Conservation (phyloP, 805 yeast species). For the Blastobotrys parvus region DNA sequence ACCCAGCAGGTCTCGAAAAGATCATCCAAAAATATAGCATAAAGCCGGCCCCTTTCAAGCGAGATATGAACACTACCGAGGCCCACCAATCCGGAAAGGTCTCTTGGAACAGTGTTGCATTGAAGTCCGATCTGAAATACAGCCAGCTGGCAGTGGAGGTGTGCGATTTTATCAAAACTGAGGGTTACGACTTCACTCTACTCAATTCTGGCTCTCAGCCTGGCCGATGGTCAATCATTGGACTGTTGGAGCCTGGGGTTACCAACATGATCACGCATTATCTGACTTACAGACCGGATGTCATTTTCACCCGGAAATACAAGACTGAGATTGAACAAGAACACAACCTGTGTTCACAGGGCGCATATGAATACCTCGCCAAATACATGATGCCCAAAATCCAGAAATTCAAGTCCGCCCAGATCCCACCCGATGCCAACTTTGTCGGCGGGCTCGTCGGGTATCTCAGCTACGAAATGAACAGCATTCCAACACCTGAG, state of each 20-base stretch:
- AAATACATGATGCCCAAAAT: slow-evolving; percentile 35
- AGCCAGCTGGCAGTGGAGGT: slow-evolving; percentile 5
- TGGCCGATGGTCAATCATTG: slow-evolving; percentile 84
- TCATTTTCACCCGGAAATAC: slow-evolving; percentile 13
- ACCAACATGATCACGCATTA: slow-evolving; percentile 16
- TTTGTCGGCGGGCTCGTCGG: slow-evolving; percentile 93
- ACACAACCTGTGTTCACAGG: slow-evolving; percentile 2
- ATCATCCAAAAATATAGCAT: slow-evolving; percentile 11
- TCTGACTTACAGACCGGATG: slow-evolving; percentile 9
- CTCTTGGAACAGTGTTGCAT: too few relatives aligned
- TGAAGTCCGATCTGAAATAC: not conserved
- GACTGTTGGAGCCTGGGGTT: slow-evolving; percentile 33
- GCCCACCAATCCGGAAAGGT: not conserved
- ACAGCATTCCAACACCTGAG: slow-evolving; percentile 5
- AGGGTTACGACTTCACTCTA: slow-evolving; percentile 42
- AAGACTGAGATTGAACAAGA: not conserved
- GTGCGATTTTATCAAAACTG: slow-evolving; percentile 8
- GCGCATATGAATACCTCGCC: slow-evolving; percentile 48
- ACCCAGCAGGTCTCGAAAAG: not conserved
- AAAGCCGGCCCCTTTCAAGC: slow-evolving; percentile 16
- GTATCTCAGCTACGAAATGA: slow-evolving; percentile 80
- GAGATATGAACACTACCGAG: not conserved
- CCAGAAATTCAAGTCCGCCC: slow-evolving; percentile 19
- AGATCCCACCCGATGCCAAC: slow-evolving; percentile 22
- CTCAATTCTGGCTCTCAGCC: slow-evolving; percentile 76